These are phyloP conservation scores for Globisporangium nodosum DNA, from an alignment of 352 stramenopile genomes.

Conservation along the genomic window DNA sequence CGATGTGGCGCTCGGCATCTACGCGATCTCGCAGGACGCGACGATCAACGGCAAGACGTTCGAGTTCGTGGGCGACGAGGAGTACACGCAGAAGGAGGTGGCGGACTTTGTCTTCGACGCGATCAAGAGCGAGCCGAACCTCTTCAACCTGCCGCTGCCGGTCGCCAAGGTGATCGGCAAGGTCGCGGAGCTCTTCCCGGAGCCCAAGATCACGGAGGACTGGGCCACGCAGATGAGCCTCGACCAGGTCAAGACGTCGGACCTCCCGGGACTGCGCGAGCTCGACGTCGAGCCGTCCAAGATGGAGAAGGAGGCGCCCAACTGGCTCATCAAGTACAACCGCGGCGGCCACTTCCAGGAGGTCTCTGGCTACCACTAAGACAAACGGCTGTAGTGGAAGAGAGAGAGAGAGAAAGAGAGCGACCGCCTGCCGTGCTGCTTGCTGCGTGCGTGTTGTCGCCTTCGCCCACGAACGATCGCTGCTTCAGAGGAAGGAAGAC, in stretches of 20 bases:
- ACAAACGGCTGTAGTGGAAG: neutral
- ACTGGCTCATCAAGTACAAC: conserved; percentile 95
- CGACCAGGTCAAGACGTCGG: conserved; percentile 82
- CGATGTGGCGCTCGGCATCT: conserved; percentile 77
- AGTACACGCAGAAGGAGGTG: conserved; percentile 97
- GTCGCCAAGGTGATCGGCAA: conserved; percentile 75
- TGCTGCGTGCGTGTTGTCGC: neutral
- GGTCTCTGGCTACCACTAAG: conserved; percentile 83
- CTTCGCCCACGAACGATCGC: too few relatives aligned
- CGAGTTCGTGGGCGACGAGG: conserved; percentile 94
- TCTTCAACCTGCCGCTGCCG: conserved; percentile 80
- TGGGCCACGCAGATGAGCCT: conserved; percentile 71
- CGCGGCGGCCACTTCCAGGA: conserved; percentile 93
- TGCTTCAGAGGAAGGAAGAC: neutral
- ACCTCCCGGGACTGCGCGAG: conserved; percentile 69
- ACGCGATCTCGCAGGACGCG: conserved; percentile 69
- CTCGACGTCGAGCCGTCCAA: conserved; percentile 86
- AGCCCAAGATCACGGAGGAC: conserved; percentile 78
- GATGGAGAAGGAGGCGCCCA: conserved; percentile 94
- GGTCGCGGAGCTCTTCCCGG: conserved; percentile 77
- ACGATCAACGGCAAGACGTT: conserved; percentile 92
- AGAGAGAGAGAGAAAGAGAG: too few relatives aligned
- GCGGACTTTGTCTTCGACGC: conserved; percentile 94
- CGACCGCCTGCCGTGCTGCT: neutral
- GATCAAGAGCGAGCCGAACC: conserved; percentile 64